Evolutionary conservation across 192 early-diverging fungal genomes (phyloP), one percentile per base, ranked within the genome.

Genomic region (Rhizophagus sp.): DNA sequence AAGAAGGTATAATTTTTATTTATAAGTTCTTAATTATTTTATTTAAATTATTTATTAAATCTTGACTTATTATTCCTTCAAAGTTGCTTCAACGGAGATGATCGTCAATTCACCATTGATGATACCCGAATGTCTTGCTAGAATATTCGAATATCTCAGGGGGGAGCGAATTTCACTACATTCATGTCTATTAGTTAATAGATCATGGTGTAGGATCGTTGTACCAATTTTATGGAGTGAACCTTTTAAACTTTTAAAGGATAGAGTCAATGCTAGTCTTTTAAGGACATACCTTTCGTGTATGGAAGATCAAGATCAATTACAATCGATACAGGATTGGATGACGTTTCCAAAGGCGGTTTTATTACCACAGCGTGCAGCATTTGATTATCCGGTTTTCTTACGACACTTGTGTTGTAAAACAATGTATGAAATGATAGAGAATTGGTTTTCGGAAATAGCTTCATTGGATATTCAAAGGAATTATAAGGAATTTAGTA

Each of bases 151-250:
- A 34, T 67, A 33, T 33, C 65, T 67, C 17, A 33, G 65, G 15
- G 25, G 33, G 7, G 65, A 67, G 1, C 25, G 33, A 67, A 19
- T 17, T 67, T 67, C 71, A 41, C 33, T 73, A 25, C 71, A 73
- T 73, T 44, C 33, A 9, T 44, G 44, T 24, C 71, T 73, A 24
- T 12, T 73, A 52, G 71, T 73, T 4, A 44, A 24, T 73, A 34
- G 39, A 7, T 44, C 71, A n/a, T 73, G 71, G 71, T 73, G 71
- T 24, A 73, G 39, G 15, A 22, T 73, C 10, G 71, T 44, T 50
- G 41, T 73, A 27, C 39, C 24, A 25, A 47, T 73, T 44, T 52
- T 73, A 27, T 73, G 71, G 71, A 73, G 49, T 3, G 24, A 73
- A 50, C 71, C 71, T 41, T 73, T 73, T 73, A 47, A 27, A 30